Evolutionary conservation across 2,329 filamentous ascomycete genomes (phyloP).

Genomic region (Ceratocystis cubensis): DNA sequence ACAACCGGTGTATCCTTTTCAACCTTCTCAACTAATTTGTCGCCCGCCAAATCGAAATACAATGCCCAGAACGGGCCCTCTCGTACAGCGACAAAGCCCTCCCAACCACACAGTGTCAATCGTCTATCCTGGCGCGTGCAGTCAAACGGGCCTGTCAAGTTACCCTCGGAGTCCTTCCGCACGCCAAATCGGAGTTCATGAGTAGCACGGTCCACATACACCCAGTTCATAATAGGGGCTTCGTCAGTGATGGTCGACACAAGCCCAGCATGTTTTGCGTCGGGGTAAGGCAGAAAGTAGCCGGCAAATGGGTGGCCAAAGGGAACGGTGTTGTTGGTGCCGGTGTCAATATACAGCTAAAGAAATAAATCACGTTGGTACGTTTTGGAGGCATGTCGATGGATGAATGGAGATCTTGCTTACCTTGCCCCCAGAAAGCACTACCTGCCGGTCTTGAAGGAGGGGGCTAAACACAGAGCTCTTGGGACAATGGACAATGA

Average conservation of each 20-base stretch:
- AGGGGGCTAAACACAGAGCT: conserved; percentile 33
- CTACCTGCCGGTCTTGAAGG: conserved; percentile 35
- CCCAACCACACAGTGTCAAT: conserved; percentile 38
- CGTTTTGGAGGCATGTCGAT: background rate
- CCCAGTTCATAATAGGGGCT: conserved; percentile 40
- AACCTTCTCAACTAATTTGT: conserved; percentile 35
- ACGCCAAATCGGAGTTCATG: conserved; percentile 37
- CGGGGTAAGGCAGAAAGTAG: conserved; percentile 46
- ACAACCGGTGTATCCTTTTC: conserved; percentile 37
- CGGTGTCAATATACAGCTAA: conserved; percentile 34
- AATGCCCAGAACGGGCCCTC: conserved; percentile 35
- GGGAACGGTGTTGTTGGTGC: conserved; percentile 24
- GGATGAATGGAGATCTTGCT: background rate
- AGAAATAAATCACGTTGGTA: background rate
- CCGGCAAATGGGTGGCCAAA: conserved; percentile 42
- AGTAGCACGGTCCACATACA: conserved; percentile 36
- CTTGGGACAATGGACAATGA: conserved; percentile 36
- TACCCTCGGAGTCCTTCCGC: conserved; percentile 32
- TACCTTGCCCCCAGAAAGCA: conserved; percentile 35
- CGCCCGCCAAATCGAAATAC: conserved; percentile 37
- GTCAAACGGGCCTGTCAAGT: conserved; percentile 38
- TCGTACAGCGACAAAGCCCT: conserved; percentile 38
- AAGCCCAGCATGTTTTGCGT: conserved; percentile 35
- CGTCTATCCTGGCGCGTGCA: conserved; percentile 41
- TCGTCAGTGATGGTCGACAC: conserved; percentile 38